phyloP scores from a whole-genome alignment of 139 green algal species.

The Desmodesmus armatus region DNA sequence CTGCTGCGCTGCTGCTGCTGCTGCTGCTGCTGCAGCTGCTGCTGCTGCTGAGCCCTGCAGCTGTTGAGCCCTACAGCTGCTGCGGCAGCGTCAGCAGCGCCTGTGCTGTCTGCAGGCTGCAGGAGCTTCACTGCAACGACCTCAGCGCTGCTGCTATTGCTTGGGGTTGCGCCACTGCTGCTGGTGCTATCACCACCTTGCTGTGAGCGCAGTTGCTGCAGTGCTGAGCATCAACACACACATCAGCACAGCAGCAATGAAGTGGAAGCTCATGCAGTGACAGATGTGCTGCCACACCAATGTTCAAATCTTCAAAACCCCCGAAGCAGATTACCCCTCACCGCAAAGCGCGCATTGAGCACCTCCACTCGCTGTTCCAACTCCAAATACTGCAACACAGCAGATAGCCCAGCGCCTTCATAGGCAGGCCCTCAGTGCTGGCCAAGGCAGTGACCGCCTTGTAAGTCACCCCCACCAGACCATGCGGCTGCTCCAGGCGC shows the following conservation, averaged over 20 bases:
- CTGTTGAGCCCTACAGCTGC: neutral
- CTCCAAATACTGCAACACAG: slow-evolving; percentile 74
- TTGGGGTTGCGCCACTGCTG: neutral
- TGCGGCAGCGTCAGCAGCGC: too few relatives aligned
- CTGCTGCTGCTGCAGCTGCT: slow-evolving; percentile 26
- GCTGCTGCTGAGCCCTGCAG: neutral
- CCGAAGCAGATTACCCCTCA: neutral
- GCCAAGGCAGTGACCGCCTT: slow-evolving; percentile 22
- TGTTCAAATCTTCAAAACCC: too few relatives aligned
- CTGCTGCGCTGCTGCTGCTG: neutral
- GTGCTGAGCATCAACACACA: too few relatives aligned
- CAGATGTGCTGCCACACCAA: too few relatives aligned
- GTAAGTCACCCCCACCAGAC: slow-evolving; percentile 63
- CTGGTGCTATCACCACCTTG: neutral
- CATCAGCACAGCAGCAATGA: too few relatives aligned
- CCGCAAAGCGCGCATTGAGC: slow-evolving; percentile 48
- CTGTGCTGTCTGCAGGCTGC: neutral
- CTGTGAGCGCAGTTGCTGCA: neutral
- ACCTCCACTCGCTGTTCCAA: slow-evolving; percentile 68
- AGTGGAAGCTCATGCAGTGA: too few relatives aligned
- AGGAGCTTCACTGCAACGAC: neutral
- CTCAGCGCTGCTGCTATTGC: neutral
- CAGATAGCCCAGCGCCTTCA: slow-evolving; percentile 20
- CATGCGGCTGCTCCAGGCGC: slow-evolving; percentile 62
- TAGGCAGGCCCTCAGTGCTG: slow-evolving; percentile 5